phyloP scores from a whole-genome alignment of 1,284 basidiomycete species.

The Ganoderma sp. region DNA sequence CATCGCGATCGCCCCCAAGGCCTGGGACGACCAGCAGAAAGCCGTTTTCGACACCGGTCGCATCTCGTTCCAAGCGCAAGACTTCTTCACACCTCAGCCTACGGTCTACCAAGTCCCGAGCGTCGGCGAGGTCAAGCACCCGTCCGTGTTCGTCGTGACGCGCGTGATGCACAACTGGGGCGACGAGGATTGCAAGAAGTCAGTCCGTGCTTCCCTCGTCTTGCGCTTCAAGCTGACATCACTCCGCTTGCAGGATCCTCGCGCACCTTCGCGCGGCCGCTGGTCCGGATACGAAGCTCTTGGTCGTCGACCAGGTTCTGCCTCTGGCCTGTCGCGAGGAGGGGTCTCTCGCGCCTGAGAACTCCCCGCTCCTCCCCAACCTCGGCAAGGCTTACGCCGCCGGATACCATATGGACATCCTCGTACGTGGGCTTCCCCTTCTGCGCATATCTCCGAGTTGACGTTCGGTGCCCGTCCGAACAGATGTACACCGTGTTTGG shows the following conservation, averaged over 20 bases:
- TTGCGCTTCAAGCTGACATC: neutral
- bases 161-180: constrained; percentile 79
- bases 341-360: constrained; percentile 18
- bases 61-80: constrained; percentile 52
- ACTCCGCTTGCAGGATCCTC: constrained; percentile 38
- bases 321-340: constrained; percentile 22
- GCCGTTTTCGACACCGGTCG: constrained; percentile 31
- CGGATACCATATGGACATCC: constrained; percentile 53
- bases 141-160: constrained; percentile 65
- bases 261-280: constrained; percentile 43
- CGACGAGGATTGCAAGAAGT: constrained; percentile 45
- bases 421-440: constrained; percentile 52
- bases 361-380: constrained; percentile 21
- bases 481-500: constrained; percentile 72
- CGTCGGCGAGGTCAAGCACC: neutral
- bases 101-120: constrained; percentile 6
- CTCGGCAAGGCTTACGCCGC: constrained; percentile 15
- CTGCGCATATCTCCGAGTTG: neutral
- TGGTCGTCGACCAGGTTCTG: constrained; percentile 58
- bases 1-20: constrained; percentile 54
- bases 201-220: neutral
- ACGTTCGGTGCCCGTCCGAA: neutral
- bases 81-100: constrained; percentile 61
- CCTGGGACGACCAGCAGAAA: neutral
- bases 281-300: constrained; percentile 55